Percentiles rank a stretch among this genome's conserved stretches.
Conservation (phyloP, 2,329 filamentous ascomycete genomes). For the Dactylellina parvicollis region DNA sequence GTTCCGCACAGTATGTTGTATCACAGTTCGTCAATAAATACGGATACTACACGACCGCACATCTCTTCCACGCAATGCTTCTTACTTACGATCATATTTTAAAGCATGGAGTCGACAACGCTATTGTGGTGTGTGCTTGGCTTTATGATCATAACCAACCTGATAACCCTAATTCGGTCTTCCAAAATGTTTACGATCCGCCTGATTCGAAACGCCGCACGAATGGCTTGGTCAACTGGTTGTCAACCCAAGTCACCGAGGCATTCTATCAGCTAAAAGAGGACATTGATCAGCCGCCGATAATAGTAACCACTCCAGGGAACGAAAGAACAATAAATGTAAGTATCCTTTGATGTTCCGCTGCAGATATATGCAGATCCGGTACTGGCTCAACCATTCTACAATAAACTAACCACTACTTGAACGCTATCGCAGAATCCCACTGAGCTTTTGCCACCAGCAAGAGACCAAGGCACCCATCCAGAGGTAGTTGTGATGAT, state of each 20-base stretch:
- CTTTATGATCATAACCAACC: slow-evolving; percentile 18
- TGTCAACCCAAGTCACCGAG: not conserved
- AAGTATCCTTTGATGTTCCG: no score
- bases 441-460: slow-evolving; percentile 5
- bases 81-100: slow-evolving; percentile 3
- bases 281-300: not conserved
- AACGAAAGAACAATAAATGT: slow-evolving; percentile 15
- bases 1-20: not conserved
- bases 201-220: not conserved
- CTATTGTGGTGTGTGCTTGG: slow-evolving; percentile 7
- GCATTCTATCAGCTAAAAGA: not conserved
- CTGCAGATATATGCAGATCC: no score
- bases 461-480: not conserved
- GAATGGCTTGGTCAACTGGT: slow-evolving; percentile 6
- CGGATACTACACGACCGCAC: slow-evolving; percentile 19
- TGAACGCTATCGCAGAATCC: not conserved
- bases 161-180: not conserved
- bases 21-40: slow-evolving; percentile 9
- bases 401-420: no score
- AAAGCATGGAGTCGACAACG: not conserved
- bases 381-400: no score
- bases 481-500: not conserved
- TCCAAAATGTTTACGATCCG: slow-evolving; percentile 14
- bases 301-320: slow-evolving; percentile 1
- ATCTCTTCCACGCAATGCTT: slow-evolving; percentile 20